Evolutionary conservation across 2,329 filamentous ascomycete species (phyloP), one percentile per base, ranked within the genome.

Genomic region (Paecilomyces variotii): DNA sequence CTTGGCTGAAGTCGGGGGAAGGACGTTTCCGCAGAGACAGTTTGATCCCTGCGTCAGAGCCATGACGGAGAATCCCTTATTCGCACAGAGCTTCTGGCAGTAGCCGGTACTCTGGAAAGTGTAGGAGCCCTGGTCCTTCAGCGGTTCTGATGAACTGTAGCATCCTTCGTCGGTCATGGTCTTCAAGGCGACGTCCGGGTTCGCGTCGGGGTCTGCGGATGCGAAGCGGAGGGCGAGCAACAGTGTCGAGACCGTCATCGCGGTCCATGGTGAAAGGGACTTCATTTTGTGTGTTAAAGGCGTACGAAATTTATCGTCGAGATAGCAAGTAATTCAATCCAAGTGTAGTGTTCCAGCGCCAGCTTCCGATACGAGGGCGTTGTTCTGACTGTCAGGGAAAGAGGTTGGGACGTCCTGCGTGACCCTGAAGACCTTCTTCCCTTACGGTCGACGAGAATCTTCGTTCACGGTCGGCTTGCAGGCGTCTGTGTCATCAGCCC

Each of bases 21-120:
- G 80, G 59, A 79, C 74, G 62, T 84, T 76, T 60, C 91, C 91
- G 68, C 91, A 96, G 67, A 80, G 89, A 75, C 91, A 96, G 62
- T 84, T 74, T 19, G 79, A 78, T 14, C 83, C 83, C 19, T 80
- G 79, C 6, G 80, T 83, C 52, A 89, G 75, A 32, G 80, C 90
- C 66, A 87, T 84, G 6, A 91, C 87, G 1, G 80, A 77, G 35
- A 81, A 79, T 6, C 77, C 67, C 0, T 73, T 67, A 2, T 73
- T 66, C 26, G 77, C 66, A 68, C 84, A 87, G 61, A 76, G 70
- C 24, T 72, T 65, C 62, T 82, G 79, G 64, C 84, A 87, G 63
- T 80, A 80, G 56, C 84, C 83, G 30, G 73, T 71, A 62, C 78
- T 81, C 65, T 85, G 83, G 65, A 78, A 86, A 28, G 70, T 74